Evolutionary conservation across 169 alveolate species (phyloP).

Genomic region (Toxoplasma gondii): DNA sequence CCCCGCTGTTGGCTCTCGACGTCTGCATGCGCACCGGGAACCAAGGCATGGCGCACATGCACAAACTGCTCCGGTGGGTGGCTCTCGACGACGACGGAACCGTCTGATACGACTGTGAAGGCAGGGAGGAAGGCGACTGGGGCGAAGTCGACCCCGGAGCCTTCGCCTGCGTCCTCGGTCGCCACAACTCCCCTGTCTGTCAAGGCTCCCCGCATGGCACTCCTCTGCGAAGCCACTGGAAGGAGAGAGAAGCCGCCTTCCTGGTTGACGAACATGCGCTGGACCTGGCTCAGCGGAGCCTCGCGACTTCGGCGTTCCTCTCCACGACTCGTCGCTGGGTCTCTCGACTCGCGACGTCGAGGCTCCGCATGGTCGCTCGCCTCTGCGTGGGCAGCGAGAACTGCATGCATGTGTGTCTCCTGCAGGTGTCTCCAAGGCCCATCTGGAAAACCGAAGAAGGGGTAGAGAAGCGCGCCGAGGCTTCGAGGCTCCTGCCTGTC

Average conservation of each 20-base stretch:
- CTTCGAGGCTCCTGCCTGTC: not conserved
- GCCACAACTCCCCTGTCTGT: not conserved
- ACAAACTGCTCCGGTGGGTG: not conserved
- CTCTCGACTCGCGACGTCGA: too few species aligned
- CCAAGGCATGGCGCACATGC: not conserved
- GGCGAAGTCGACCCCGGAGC: not conserved
- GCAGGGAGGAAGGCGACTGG: not conserved
- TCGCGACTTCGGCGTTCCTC: too few species aligned
- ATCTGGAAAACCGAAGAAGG: not conserved
- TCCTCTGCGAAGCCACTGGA: not conserved
- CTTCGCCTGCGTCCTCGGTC: not conserved
- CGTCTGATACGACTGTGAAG: not conserved
- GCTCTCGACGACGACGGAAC: slow-evolving; percentile 15
- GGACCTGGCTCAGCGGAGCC: too few species aligned
- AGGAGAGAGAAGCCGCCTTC: not conserved
- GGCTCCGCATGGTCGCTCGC: too few species aligned
- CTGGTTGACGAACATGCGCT: not conserved
- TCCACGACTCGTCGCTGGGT: too few species aligned
- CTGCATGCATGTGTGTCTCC: not conserved
- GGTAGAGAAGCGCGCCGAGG: not conserved
- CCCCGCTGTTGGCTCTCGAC: not conserved
- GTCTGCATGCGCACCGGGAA: not conserved
- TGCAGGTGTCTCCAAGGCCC: not conserved
- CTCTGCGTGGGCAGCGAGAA: too few species aligned
- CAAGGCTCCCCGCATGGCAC: too few species aligned